Evolutionary conservation across 345 rosid genomes (phyloP), one percentile per base, ranked within the genome.

Genomic region (Gossypium australe): DNA sequence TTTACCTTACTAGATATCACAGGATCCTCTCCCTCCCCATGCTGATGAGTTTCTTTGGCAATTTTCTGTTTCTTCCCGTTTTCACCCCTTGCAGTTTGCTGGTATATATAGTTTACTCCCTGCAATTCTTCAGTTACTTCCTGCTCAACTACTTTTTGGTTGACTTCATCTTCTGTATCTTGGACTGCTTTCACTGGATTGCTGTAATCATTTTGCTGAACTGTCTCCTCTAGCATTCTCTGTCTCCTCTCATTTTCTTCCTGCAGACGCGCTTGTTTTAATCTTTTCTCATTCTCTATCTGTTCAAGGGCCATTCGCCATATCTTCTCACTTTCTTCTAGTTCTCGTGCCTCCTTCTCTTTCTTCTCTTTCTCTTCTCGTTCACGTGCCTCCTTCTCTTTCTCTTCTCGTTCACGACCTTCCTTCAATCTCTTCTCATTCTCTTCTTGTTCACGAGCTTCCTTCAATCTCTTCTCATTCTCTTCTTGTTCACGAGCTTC

Each of bases 281-380:
- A 86, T 57, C 71, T 85, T 70, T 81, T 84, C 79, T 82, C 87
- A 55, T 79, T 79, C 74, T 83, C 90, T 84, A 77, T 78, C 77
- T 74, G 81, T 79, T 82, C 87, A 73, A 67, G 77, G 20, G 72
- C 67, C 79, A 81, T 85, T 83, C 71, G 83, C 55, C 78, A 80
- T 74, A 66, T 84, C 72, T 64, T 85, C 81, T 83, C 85, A 56
- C 78, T 82, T 75, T 86, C 87, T 82, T 82, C 88, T 76, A 57
- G 78, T 73, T 86, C 87, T 73, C 70, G 79, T 70, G 70, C 64
- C 78, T 83, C 83, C 78, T 83, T 83, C 80, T 67, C 60, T 79
- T 71, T 85, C 78, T 25, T 82, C 67, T 81, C 88, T 18, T 64
- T 73, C 74, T 83, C 90, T 84, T 75, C 77, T 76, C 70, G 81